A percentile compares a stretch with the other conserved stretches of the same genome.
These are phyloP conservation scores for Xylaria sp. DNA, from an alignment of 2,329 filamentous ascomycete genomes.

Conservation along the genomic window DNA sequence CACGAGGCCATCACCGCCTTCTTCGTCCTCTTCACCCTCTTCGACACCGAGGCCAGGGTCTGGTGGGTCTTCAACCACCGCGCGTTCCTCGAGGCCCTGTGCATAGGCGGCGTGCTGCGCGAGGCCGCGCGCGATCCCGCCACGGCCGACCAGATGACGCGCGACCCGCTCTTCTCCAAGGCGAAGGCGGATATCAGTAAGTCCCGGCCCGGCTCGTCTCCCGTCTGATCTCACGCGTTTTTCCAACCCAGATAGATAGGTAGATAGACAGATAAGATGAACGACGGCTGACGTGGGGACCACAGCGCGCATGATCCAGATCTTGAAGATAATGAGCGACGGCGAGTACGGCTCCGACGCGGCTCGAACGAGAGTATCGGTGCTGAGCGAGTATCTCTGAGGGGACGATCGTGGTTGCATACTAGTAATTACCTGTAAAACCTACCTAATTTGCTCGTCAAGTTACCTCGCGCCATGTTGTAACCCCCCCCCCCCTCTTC, in stretches of 20 bases:
- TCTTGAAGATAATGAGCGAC: constrained; percentile 68
- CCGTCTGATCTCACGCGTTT: too few species aligned
- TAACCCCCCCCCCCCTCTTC: too few species aligned
- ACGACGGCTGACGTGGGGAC: constrained; percentile 6
- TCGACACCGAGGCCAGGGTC: constrained; percentile 76
- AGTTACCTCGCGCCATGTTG: neutral
- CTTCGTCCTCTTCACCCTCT: constrained; percentile 75
- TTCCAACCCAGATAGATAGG: neutral
- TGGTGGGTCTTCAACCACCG: constrained; percentile 90
- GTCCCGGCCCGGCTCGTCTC: constrained; percentile 39
- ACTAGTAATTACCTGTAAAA: constrained; percentile 4
- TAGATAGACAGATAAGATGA: too few species aligned
- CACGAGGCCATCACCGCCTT: constrained; percentile 79
- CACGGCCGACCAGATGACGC: constrained; percentile 57
- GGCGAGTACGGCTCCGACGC: constrained; percentile 67
- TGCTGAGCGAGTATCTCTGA: constrained; percentile 64
- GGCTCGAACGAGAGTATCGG: constrained; percentile 67
- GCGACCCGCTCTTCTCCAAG: constrained; percentile 68
- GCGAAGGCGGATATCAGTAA: constrained; percentile 70
- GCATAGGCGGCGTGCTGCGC: constrained; percentile 69
- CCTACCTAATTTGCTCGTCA: neutral
- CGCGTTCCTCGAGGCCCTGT: constrained; percentile 79
- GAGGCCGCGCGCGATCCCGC: constrained; percentile 60
- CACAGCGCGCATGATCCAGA: constrained; percentile 70
- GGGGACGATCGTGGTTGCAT: neutral